Conservation (phyloP, 306 rosid species). For the Oxytropis ochrocephala region DNA sequence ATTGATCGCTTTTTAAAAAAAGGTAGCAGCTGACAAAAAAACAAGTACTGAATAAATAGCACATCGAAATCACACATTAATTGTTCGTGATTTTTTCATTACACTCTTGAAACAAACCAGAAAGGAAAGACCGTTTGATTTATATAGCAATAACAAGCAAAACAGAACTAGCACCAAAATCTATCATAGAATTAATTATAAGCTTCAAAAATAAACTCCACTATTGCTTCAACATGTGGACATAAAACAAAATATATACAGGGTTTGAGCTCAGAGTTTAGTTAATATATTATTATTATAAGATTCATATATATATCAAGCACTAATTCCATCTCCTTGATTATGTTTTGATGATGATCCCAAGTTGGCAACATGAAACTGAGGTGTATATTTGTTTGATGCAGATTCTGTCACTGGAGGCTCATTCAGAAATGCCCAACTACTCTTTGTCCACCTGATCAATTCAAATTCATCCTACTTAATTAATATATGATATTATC, state of each 20-base stretch:
- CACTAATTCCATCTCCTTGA: conserved; percentile 22
- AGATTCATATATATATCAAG: conserved; percentile 9
- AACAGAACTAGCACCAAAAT: neutral
- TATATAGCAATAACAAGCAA: neutral
- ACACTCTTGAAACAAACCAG: neutral
- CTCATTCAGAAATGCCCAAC: conserved; percentile 89
- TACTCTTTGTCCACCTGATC: conserved; percentile 94
- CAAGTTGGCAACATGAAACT: conserved; percentile 52
- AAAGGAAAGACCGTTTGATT: neutral
- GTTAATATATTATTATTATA: neutral
- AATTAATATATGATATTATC: neutral
- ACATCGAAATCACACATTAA: neutral
- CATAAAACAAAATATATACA: neutral
- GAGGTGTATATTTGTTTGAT: conserved; percentile 44
- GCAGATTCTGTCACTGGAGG: conserved; percentile 52
- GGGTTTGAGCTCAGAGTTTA: neutral
- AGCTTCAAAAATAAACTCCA: neutral
- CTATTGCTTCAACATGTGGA: neutral
- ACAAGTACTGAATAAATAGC: neutral
- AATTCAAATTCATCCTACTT: neutral
- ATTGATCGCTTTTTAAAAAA: no score
- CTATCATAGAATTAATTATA: neutral
- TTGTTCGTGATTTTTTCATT: neutral
- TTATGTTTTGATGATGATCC: conserved; percentile 21
- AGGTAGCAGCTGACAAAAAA: neutral